phyloP scores from a whole-genome alignment of 2,329 filamentous ascomycete species.

The Hypoxylon sp. region DNA sequence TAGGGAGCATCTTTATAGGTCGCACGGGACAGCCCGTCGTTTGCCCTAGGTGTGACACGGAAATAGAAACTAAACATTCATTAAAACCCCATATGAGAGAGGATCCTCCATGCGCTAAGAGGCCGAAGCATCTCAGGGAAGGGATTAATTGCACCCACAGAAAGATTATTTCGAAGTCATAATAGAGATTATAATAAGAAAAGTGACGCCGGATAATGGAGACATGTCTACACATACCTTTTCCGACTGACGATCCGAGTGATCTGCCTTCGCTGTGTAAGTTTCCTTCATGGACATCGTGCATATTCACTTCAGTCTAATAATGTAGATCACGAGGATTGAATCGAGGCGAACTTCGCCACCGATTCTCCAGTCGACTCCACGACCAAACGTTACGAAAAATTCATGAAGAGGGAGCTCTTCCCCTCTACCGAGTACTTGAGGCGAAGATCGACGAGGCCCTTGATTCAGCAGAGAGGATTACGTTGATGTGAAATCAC shows the following conservation, averaged over 20 bases:
- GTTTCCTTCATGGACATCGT: not conserved
- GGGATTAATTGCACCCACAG: conserved; percentile 6
- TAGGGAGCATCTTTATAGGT: conserved; percentile 8
- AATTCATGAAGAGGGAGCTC: conserved; percentile 11
- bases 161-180: conserved; percentile 4
- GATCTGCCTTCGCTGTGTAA: conserved; percentile 12
- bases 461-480: conserved; percentile 8
- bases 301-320: not conserved
- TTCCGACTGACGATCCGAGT: conserved; percentile 6
- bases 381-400: conserved; percentile 1
- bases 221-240: conserved; percentile 3
- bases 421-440: conserved; percentile 12
- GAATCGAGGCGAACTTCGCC: not conserved
- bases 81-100: conserved; percentile 14
- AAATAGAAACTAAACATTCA: conserved; percentile 2
- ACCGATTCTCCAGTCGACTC: not conserved
- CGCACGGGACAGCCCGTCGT: not conserved
- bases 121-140: conserved; percentile 7
- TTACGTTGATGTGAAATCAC: no score
- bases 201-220: conserved; percentile 12
- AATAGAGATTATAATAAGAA: conserved; percentile 11
- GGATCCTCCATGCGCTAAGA: conserved; percentile 11
- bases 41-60: conserved; percentile 16
- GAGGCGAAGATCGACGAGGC: conserved; percentile 15
- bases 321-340: conserved; percentile 4